These are phyloP conservation scores for Lentinula guzmanii DNA, from an alignment of 768 basidiomycete genomes.

Conservation along the genomic window DNA sequence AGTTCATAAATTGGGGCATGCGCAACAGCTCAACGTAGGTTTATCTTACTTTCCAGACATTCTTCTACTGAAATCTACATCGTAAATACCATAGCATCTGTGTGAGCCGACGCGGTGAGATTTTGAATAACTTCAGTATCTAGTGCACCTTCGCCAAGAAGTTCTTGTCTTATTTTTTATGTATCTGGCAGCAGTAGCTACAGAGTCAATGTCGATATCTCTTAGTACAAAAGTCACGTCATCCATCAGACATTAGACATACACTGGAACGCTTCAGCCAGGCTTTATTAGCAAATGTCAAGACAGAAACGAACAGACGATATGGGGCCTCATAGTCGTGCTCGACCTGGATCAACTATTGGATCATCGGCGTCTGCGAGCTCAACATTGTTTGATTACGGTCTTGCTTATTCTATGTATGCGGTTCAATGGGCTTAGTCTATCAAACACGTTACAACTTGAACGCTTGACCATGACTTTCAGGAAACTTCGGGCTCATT, in stretches of 20 bases:
- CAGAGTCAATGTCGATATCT: too few relatives aligned
- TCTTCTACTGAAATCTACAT: neutral
- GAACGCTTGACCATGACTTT: neutral
- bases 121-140: neutral
- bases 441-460: neutral
- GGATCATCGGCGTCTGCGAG: neutral
- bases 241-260: neutral
- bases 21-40: constrained; percentile 22
- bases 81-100: constrained; percentile 11
- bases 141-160: neutral
- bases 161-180: too few relatives aligned
- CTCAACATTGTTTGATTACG: constrained; percentile 11
- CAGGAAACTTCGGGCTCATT: constrained; percentile 40
- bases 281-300: neutral
- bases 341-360: neutral
- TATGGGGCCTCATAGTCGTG: neutral
- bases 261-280: neutral
- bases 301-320: neutral
- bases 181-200: too few relatives aligned
- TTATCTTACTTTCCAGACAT: neutral
- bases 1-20: constrained; percentile 19
- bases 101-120: constrained; percentile 13
- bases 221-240: neutral
- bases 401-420: constrained; percentile 19
- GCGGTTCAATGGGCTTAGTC: neutral